A percentile compares a stretch with the other conserved stretches of the same genome.
phyloP scores from a whole-genome alignment of 2,329 filamentous ascomycete genomes.

The Colletotrichum chlorophyti region DNA sequence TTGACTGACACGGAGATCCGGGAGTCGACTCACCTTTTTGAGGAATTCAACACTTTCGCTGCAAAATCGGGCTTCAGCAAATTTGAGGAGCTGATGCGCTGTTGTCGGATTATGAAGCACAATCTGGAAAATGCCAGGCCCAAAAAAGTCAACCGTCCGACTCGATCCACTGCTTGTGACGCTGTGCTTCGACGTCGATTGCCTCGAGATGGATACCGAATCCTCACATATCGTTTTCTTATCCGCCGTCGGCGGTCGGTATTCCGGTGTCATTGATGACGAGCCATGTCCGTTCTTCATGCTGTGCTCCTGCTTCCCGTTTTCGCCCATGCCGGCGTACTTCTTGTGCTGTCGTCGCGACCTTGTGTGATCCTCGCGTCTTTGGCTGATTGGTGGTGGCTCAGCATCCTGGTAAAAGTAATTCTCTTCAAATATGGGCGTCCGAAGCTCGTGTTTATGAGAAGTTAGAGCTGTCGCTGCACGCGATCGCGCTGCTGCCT shows the following conservation, averaged over 20 bases:
- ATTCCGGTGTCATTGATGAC: constrained; percentile 2
- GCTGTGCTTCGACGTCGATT: constrained; percentile 23
- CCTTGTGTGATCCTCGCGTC: constrained; percentile 1
- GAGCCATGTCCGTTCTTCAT: not conserved
- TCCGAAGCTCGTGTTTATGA: constrained; percentile 13
- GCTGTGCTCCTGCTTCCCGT: not conserved
- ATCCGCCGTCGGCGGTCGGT: not conserved
- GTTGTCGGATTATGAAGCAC: constrained; percentile 58
- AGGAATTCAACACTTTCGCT: constrained; percentile 60
- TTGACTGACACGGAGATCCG: constrained; percentile 31
- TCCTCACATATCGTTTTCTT: constrained; percentile 12
- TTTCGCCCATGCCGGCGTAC: constrained; percentile 4
- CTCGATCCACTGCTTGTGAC: constrained; percentile 10
- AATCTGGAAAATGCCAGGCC: constrained; percentile 55
- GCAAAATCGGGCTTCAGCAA: constrained; percentile 52
- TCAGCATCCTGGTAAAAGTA: constrained; percentile 21
- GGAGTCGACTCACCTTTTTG: constrained; percentile 50
- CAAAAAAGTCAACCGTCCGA: constrained; percentile 53
- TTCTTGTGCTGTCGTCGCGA: not conserved
- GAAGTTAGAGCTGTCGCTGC: not conserved
- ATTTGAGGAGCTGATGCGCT: constrained; percentile 53
- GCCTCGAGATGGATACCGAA: constrained; percentile 9
- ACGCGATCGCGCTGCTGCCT: not conserved
- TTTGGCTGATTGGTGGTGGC: constrained; percentile 13
- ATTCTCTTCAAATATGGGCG: constrained; percentile 13